These are phyloP conservation scores for cucumber (Cucumis sativus) DNA, from an alignment of 306 rosid species.

Conservation along the genomic window Cucumber_9930_V3 NC_026655.2:31774001-31774500, in stretches of 20 bases:
- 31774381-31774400: neutral
- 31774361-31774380: neutral
- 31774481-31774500: neutral
- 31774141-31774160: slow-evolving; percentile 98
- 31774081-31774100: slow-evolving; percentile 88
- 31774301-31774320: neutral
- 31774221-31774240: slow-evolving; percentile 55
- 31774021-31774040: too few species aligned
- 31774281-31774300: neutral
- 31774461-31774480: neutral
- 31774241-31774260: slow-evolving; percentile 80
- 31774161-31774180: slow-evolving; percentile 92
- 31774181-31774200: slow-evolving; percentile 85
- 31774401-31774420: neutral
- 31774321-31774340: neutral
- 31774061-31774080: slow-evolving; percentile 8
- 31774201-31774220: slow-evolving; percentile 84
- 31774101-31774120: slow-evolving; percentile 92
- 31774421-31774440: neutral
- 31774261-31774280: slow-evolving; percentile 14
- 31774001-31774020: neutral
- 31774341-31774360: neutral
- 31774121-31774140: slow-evolving; percentile 73
- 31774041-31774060: neutral
- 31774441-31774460: neutral